These are phyloP conservation scores for Chrysoporthe deuterocubensis DNA, from an alignment of 2,329 filamentous ascomycete species.

Conservation along the genomic window DNA sequence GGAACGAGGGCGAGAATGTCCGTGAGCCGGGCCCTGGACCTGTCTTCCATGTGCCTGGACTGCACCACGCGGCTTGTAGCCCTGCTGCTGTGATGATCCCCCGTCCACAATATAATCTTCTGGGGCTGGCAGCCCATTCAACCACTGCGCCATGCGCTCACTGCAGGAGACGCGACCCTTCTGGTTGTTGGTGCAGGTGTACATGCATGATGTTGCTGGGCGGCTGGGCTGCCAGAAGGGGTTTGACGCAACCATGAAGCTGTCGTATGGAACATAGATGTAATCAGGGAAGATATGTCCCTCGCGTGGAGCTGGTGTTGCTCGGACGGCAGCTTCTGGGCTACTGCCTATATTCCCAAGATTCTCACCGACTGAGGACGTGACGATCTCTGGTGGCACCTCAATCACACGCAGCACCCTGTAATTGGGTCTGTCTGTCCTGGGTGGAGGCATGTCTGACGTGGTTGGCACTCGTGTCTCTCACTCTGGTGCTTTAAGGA, in stretches of 20 bases:
- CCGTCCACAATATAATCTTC: background rate
- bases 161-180: slow-evolving; percentile 10
- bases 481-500: background rate
- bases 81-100: background rate
- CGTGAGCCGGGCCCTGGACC: background rate
- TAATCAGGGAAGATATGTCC: slow-evolving; percentile 21
- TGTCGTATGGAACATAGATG: slow-evolving; percentile 16
- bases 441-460: slow-evolving; percentile 1
- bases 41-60: background rate
- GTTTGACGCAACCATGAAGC: slow-evolving; percentile 4
- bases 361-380: background rate
- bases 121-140: slow-evolving; percentile 13
- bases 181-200: slow-evolving; percentile 6
- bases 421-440: background rate
- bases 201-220: slow-evolving; percentile 13
- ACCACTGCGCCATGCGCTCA: slow-evolving; percentile 16
- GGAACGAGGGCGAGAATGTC: slow-evolving; percentile 10
- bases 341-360: background rate
- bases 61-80: background rate
- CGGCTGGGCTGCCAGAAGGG: slow-evolving; percentile 16
- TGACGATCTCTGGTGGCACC: background rate
- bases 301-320: background rate
- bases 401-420: slow-evolving; percentile 3
- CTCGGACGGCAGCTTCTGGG: background rate
- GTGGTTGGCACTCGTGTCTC: background rate